Base-by-base conservation (phyloP, 129 eudicot genomes). In the Heracleum sosnowskyi region DNA sequence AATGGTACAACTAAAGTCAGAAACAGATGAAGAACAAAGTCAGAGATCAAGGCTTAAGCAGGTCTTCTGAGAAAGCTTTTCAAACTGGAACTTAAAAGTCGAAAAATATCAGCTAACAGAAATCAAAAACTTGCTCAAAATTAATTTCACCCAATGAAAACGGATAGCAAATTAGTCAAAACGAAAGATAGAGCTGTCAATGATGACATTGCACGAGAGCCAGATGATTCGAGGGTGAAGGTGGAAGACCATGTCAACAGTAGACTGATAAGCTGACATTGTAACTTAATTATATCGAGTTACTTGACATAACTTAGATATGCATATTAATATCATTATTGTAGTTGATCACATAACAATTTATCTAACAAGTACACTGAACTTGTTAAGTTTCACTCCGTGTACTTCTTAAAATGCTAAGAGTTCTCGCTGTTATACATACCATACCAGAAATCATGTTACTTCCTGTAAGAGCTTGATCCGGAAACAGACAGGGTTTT, bases 81-180 rank as follows among this genome's bases (percentile, higher is more conserved):
- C 79, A 81, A 80, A 79, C 85, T 90, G 75, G 64, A 87, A 37
- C 89, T 84, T 37, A 86, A 87, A 90, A 75, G 88, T 2, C 20
- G 87, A 76, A 84, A 82, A 77, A 76, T 49, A 35, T 86, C 68
- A 74, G 91, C 88, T 2, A 86, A 90, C 66, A 83, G 80, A 76
- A 76, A 77, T 37, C 80, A 86, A 36, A 87, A 85, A 66, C 77
- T 62, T 11, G 4, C 24, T 24, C 83, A 35, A 86, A 76, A 76
- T 76, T 77, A 63, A 76, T 85, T 73, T n/a, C n/a, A n/a, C n/a
- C 80, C 47, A 40, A 80, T 53, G 34, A 13, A 26, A 9, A 68
- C 31, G 46, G 62, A 36, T 4, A 39, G 17, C 75, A 71, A 22
- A 24, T 36, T 78, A 11, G 77, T 60, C 9, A 47, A 79, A 29